Evolutionary conservation across 805 yeast genomes (phyloP).

Genomic region (Starmerella khaoyaiensis): DNA sequence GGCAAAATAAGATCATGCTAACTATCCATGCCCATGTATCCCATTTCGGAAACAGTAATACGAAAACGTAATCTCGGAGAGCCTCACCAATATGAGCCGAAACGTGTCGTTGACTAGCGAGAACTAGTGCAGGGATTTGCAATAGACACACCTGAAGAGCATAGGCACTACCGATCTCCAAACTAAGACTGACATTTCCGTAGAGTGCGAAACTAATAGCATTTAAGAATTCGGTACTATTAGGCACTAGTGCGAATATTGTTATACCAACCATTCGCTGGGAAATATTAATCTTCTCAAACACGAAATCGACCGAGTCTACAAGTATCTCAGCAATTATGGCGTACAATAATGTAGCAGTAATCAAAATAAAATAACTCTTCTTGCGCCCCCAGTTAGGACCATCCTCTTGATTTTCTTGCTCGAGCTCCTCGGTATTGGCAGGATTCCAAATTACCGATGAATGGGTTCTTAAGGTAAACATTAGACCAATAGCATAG

Average conservation of each 20-base stretch:
- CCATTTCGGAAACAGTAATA: conserved; percentile 90
- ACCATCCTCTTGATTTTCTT: conserved; percentile 45
- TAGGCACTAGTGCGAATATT: conserved; percentile 90
- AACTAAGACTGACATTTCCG: conserved; percentile 89
- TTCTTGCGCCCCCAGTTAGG: conserved; percentile 91
- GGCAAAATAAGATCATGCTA: conserved; percentile 79
- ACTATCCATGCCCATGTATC: conserved; percentile 75
- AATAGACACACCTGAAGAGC: conserved; percentile 89
- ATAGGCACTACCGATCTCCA: conserved; percentile 97
- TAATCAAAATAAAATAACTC: conserved; percentile 66
- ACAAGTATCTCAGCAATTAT: conserved; percentile 88
- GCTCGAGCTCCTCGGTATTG: conserved; percentile 43
- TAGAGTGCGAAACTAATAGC: conserved; percentile 94
- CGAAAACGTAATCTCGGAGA: conserved; percentile 35
- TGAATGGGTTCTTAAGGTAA: conserved; percentile 91
- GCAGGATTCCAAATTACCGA: conserved; percentile 80
- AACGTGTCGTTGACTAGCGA: conserved; percentile 45
- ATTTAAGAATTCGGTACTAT: conserved; percentile 90
- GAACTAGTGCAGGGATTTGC: conserved; percentile 82
- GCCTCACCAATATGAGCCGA: conserved; percentile 14
- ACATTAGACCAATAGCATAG: conserved; percentile 77
- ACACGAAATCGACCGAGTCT: conserved; percentile 79
- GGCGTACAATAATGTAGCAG: conserved; percentile 81
- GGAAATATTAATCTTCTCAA: conserved; percentile 62
- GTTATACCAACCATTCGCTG: conserved; percentile 90